Evolutionary conservation across 169 alveolate genomes (phyloP).

Genomic region (Pseudocohnilembus persalinus): DNA sequence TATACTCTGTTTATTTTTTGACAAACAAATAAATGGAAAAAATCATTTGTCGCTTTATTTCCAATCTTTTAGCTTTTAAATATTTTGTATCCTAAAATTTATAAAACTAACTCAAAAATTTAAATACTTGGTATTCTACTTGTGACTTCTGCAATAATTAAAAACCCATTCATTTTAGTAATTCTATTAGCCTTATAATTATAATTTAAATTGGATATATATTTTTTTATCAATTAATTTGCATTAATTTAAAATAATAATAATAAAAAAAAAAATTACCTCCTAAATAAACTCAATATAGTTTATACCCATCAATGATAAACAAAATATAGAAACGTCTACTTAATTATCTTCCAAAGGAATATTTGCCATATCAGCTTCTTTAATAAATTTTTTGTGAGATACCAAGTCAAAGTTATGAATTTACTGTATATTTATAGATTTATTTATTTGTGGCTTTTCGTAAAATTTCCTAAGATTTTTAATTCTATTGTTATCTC

Average conservation of each 20-base stretch:
- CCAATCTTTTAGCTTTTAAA: neutral
- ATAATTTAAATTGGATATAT: neutral
- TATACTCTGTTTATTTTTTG: neutral
- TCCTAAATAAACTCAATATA: conserved; percentile 45
- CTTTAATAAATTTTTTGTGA: conserved; percentile 31
- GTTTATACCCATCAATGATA: conserved; percentile 51
- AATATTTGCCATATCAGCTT: conserved; percentile 47
- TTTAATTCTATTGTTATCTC: conserved; percentile 8
- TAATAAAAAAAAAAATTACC: too few species aligned
- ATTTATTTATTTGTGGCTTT: neutral
- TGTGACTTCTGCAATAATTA: conserved; percentile 46
- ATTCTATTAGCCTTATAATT: conserved; percentile 27
- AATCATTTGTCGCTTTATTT: neutral
- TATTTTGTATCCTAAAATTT: conserved; percentile 36
- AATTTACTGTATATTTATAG: conserved; percentile 32
- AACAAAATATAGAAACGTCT: conserved; percentile 46
- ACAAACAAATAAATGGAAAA: neutral
- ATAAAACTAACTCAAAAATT: conserved; percentile 28
- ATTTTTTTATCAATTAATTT: too few species aligned
- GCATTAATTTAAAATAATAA: too few species aligned
- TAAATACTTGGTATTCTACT: conserved; percentile 46
- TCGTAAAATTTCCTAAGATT: neutral
- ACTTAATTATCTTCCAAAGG: conserved; percentile 27
- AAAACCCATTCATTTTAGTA: conserved; percentile 41
- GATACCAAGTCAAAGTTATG: conserved; percentile 45